Percentiles rank a stretch among this genome's conserved stretches.
Evolutionary conservation across 1,139 yeast species (phyloP).

Genomic region (Torulaspora pretoriensis): DNA sequence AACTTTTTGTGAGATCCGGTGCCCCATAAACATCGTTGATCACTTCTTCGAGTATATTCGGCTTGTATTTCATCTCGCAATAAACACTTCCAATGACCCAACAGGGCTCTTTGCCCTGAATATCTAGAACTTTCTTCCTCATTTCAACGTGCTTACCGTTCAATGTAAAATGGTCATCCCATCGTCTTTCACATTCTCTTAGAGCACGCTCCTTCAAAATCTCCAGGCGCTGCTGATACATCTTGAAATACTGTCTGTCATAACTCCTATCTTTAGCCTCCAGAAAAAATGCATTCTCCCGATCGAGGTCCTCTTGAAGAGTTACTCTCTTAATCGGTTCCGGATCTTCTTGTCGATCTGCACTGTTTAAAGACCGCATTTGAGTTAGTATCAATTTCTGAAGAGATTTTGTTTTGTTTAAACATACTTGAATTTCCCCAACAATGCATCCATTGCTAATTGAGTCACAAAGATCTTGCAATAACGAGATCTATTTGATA

Average conservation of each 20-base stretch:
- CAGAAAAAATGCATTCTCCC: constrained; percentile 28
- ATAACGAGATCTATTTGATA: neutral
- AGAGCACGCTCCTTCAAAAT: constrained; percentile 53
- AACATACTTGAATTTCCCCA: constrained; percentile 20
- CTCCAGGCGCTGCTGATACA: constrained; percentile 64
- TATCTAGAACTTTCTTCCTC: constrained; percentile 69
- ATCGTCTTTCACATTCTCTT: constrained; percentile 45
- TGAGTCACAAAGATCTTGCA: neutral
- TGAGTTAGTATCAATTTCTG: constrained; percentile 7
- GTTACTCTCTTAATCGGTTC: constrained; percentile 6
- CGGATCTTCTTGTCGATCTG: constrained; percentile 11
- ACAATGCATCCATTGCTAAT: constrained; percentile 15
- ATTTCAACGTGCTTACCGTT: constrained; percentile 39
- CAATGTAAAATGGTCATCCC: constrained; percentile 48
- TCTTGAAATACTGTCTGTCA: constrained; percentile 65
- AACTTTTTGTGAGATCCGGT: constrained; percentile 40
- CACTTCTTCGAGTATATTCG: constrained; percentile 79
- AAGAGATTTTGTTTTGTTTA: too few species aligned
- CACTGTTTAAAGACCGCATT: constrained; percentile 4
- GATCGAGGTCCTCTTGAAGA: constrained; percentile 15
- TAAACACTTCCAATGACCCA: constrained; percentile 93
- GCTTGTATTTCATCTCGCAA: constrained; percentile 78
- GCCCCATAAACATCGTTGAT: constrained; percentile 46
- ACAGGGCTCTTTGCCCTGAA: constrained; percentile 61
- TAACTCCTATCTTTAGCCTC: constrained; percentile 46